Evolutionary conservation across 2,329 filamentous ascomycete species (phyloP).

Genomic region (Thelonectria rubi): DNA sequence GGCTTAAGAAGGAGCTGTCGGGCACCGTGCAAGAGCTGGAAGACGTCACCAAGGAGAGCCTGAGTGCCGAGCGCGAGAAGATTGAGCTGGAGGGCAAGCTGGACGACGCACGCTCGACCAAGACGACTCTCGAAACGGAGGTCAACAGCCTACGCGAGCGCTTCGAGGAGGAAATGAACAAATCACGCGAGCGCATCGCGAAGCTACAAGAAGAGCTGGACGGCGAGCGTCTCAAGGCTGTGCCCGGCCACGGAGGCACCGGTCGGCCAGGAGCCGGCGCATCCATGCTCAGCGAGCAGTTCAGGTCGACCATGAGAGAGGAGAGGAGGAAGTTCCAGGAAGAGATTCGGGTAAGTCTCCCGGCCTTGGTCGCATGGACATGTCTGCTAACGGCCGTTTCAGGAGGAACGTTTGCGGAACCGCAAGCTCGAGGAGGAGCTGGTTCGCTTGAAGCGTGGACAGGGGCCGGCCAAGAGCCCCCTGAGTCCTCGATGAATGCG

Average conservation of each 20-base stretch:
- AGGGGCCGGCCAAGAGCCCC: conserved; percentile 54
- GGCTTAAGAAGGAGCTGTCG: conserved; percentile 60
- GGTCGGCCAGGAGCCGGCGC: conserved; percentile 55
- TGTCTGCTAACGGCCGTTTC: conserved; percentile 42
- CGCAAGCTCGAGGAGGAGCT: conserved; percentile 63
- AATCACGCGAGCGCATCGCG: conserved; percentile 48
- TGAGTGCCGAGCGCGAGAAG: conserved; percentile 61
- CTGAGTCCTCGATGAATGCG: conserved; percentile 49
- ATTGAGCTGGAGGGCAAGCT: conserved; percentile 53
- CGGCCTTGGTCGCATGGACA: not conserved
- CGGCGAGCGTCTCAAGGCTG: conserved; percentile 57
- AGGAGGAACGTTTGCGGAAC: conserved; percentile 61
- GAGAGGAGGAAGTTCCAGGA: conserved; percentile 67
- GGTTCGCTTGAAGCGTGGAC: conserved; percentile 52
- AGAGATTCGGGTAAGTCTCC: conserved; percentile 57
- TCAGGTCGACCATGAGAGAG: conserved; percentile 64
- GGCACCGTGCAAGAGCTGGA: conserved; percentile 62
- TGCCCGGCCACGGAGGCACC: conserved; percentile 45
- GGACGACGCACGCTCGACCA: conserved; percentile 34
- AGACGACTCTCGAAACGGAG: conserved; percentile 35
- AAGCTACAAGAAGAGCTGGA: conserved; percentile 63
- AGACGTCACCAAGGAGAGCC: conserved; percentile 62
- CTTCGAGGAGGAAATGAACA: conserved; percentile 54
- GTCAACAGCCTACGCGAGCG: conserved; percentile 43
- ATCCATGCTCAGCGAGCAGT: conserved; percentile 64